Base-by-base conservation (phyloP, 352 stramenopile species). In the Globisporangium nodosum region DNA sequence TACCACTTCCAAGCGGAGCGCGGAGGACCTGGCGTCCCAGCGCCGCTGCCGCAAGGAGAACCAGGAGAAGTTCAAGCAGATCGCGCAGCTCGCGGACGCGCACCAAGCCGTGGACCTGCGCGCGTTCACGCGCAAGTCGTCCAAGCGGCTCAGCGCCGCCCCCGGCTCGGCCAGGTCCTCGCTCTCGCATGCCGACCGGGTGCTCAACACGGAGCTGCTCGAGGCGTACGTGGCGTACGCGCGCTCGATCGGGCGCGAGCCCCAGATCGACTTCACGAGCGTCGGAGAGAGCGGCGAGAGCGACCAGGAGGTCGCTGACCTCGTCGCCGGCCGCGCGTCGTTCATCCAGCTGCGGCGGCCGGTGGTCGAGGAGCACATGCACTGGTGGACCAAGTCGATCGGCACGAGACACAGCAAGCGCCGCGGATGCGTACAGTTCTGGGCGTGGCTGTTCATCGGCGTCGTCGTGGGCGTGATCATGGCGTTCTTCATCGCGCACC, bases 211-310 rank as follows among this genome's bases (percentile, higher is more conserved):
- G 1, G 89, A 97, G 70, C 80, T 99, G 11, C 67, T 98, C 49
- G 94, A 99, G 67, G 95, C 95, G 27, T 97, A 97, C 66, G 71
- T 98, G 5, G 82, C 96, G 27, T 98, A 98, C 70, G 80, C 98
- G 56, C 92, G 86, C 56, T 88, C 95, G 39, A 91, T 97, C 65
- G 86, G 79, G 3, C 74, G 90, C 46, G 69, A 82, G 54, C 78
- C 78, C 1, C 76, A 83, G 49, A 88, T 99, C 65, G 81, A 94
- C 2, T 91, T 97, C 2, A 85, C 78, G 47, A 68, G 90, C 76
- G 73, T 79, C 86, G 53, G 80, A 54, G 59, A 97, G 77, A 78
- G 78, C 78, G 30, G 62, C 16, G 61, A 98, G 76, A 73, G 82
- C 72, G 42, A 68, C 18, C 57, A 58, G 1, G 64, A 69, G 9